Evolutionary conservation across 306 rosid genomes (phyloP).

Genomic region (Cicer arietinum): DNA sequence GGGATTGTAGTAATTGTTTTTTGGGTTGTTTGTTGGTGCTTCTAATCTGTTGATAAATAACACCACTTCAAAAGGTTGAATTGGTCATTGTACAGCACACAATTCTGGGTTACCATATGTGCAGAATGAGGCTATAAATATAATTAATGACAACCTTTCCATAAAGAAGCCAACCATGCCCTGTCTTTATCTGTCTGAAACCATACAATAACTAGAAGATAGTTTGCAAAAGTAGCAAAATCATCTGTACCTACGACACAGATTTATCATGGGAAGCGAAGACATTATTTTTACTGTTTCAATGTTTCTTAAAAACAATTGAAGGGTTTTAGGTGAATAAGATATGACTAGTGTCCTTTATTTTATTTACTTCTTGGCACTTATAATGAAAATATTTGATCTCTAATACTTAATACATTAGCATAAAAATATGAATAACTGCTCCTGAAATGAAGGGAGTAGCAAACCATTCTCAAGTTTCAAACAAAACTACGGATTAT

Average conservation of each 20-base stretch:
- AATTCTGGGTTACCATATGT: slow-evolving; percentile 19
- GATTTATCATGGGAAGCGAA: not conserved
- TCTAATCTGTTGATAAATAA: slow-evolving; percentile 41
- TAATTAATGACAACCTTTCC: slow-evolving; percentile 44
- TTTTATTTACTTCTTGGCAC: slow-evolving; percentile 3
- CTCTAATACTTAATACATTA: not conserved
- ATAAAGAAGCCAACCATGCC: slow-evolving; percentile 33
- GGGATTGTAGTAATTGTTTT: slow-evolving; percentile 58
- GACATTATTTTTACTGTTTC: not conserved
- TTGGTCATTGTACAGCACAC: slow-evolving; percentile 28
- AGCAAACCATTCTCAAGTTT: slow-evolving; percentile 25
- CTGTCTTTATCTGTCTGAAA: slow-evolving; percentile 36
- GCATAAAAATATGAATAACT: not conserved
- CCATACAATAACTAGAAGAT: slow-evolving; percentile 22
- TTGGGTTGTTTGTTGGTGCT: slow-evolving; percentile 51
- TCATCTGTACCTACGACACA: not conserved
- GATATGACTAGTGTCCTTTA: not conserved
- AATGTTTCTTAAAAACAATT: not conserved
- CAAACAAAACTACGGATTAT: slow-evolving; percentile 12
- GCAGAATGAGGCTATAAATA: slow-evolving; percentile 28
- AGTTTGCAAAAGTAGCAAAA: not conserved
- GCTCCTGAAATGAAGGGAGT: slow-evolving; percentile 16
- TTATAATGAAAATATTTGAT: not conserved
- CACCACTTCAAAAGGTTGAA: slow-evolving; percentile 36
- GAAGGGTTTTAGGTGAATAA: not conserved